phyloP scores from a whole-genome alignment of 805 yeast genomes.

The Wickerhamiella spandovensis region DNA sequence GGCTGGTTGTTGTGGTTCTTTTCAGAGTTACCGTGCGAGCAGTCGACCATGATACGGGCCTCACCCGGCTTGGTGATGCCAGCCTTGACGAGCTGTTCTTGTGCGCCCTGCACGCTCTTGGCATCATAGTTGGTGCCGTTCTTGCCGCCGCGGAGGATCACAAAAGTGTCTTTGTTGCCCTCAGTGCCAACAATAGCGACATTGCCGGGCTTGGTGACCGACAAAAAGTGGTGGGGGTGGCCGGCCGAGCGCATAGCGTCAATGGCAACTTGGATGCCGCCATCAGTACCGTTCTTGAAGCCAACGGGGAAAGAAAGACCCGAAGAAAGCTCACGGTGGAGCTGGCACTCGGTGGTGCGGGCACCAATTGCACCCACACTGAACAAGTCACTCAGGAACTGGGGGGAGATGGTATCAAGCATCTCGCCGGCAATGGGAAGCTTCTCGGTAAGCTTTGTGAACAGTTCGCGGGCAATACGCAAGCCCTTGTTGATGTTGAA shows the following conservation, averaged over 20 bases:
- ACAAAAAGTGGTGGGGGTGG: conserved; percentile 85
- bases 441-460: conserved; percentile 62
- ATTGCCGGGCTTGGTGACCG: conserved; percentile 91
- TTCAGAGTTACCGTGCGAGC: conserved; percentile 92
- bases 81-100: conserved; percentile 39
- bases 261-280: conserved; percentile 82
- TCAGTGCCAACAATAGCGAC: conserved; percentile 93
- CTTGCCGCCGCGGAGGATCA: conserved; percentile 92
- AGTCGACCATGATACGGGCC: conserved; percentile 82
- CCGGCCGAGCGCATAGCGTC: conserved; percentile 91
- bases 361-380: conserved; percentile 98
- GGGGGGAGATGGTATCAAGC: conserved; percentile 96
- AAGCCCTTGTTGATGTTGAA: conserved; percentile 93
- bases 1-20: conserved; percentile 92
- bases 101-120: conserved; percentile 53
- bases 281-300: conserved; percentile 97
- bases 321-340: conserved; percentile 93
- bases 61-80: conserved; percentile 25
- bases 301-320: conserved; percentile 97
- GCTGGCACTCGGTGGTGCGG: conserved; percentile 95
- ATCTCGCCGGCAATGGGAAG: conserved; percentile 94
- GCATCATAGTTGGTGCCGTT: conserved; percentile 82
- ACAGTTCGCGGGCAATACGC: conserved; percentile 75
- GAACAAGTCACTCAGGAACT: conserved; percentile 82
- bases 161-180: conserved; percentile 83